A percentile compares a stretch with the other conserved stretches of the same genome.
phyloP scores from a whole-genome alignment of 768 basidiomycete genomes.

The Leccinum arenicola region DNA sequence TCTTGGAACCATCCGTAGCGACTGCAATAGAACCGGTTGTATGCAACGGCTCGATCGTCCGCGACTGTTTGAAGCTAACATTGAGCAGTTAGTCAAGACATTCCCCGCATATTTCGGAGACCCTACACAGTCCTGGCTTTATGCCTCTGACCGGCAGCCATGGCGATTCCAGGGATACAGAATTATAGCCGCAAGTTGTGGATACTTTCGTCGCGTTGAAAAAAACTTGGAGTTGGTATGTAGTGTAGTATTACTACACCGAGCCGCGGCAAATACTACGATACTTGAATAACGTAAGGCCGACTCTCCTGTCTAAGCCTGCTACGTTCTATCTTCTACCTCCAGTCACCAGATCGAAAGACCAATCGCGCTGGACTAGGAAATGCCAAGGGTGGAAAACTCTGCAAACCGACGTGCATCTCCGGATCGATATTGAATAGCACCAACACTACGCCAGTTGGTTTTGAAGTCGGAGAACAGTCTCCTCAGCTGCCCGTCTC shows the following conservation, averaged over 20 bases:
- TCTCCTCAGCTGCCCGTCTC: conserved; percentile 52
- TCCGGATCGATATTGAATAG: neutral
- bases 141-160: conserved; percentile 27
- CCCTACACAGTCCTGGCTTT: conserved; percentile 47
- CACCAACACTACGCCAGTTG: conserved; percentile 13
- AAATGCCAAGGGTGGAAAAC: neutral
- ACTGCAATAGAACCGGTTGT: conserved; percentile 86
- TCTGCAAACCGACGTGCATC: neutral
- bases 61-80: conserved; percentile 70
- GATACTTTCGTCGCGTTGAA: conserved; percentile 2
- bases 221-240: neutral
- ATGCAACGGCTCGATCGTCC: conserved; percentile 76
- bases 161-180: neutral
- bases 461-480: conserved; percentile 35
- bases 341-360: neutral
- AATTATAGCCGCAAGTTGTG: neutral
- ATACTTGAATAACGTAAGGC: neutral
- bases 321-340: neutral
- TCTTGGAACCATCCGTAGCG: conserved; percentile 70
- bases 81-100: conserved; percentile 10
- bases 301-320: neutral
- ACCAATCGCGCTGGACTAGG: neutral
- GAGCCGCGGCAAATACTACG: neutral
- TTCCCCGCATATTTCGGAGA: neutral
- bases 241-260: neutral